phyloP scores from a whole-genome alignment of 2,329 filamentous ascomycete species.

The Aspergillus thermomutatus region DNA sequence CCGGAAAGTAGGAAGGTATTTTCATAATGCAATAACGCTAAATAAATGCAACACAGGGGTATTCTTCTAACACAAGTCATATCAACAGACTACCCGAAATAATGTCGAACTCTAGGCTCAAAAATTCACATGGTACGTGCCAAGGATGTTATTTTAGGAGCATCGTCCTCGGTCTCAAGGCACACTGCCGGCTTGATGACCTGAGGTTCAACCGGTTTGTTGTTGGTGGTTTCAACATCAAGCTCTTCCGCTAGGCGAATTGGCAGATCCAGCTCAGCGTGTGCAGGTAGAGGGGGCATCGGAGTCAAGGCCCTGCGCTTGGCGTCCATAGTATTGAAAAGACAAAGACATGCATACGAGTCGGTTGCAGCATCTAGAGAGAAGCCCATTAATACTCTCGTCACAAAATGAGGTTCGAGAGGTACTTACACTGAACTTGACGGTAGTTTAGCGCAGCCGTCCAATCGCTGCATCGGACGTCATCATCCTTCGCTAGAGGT shows the following conservation, averaged over 20 bases:
- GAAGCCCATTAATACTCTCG: constrained; percentile 18
- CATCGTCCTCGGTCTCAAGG: background rate
- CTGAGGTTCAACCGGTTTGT: constrained; percentile 11
- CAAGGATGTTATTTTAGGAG: constrained; percentile 1
- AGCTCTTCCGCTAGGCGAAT: constrained; percentile 40
- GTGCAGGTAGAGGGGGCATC: constrained; percentile 65
- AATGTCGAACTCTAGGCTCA: background rate
- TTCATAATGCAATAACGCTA: background rate
- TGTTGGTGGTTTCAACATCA: background rate
- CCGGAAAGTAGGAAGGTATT: background rate
- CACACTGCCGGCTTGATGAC: constrained; percentile 5
- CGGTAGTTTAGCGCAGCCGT: constrained; percentile 55
- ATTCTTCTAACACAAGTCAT: background rate
- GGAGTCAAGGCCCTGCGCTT: constrained; percentile 65
- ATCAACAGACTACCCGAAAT: background rate
- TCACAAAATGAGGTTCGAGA: constrained; percentile 16
- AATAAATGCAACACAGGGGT: background rate
- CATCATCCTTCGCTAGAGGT: constrained; percentile 69
- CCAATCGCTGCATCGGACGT: constrained; percentile 76
- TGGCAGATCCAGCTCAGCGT: constrained; percentile 64
- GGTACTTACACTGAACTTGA: constrained; percentile 66
- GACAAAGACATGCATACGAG: constrained; percentile 72
- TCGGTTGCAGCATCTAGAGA: constrained; percentile 71
- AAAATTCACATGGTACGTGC: background rate
- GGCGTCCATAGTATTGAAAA: constrained; percentile 69